Conservation (phyloP, 2,329 filamentous ascomycete genomes). For the Fusarium papillatum region DNA sequence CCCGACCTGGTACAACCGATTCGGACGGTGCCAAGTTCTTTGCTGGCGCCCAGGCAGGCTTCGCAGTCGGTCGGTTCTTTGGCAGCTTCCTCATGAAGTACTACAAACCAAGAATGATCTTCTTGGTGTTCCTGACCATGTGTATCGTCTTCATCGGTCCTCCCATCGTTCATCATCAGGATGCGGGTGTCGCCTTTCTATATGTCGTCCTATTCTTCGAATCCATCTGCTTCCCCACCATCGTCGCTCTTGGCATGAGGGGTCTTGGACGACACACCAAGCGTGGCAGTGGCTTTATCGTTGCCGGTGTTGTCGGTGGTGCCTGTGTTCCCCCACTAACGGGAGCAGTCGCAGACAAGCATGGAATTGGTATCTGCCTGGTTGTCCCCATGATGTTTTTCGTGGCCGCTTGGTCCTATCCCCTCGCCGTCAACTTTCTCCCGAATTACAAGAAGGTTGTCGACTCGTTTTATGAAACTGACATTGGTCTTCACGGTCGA, state of each 20-base stretch:
- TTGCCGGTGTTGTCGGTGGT: constrained; percentile 79
- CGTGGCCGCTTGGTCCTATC: constrained; percentile 67
- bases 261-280: constrained; percentile 84
- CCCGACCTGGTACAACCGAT: constrained; percentile 63
- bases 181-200: constrained; percentile 70
- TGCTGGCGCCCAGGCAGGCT: constrained; percentile 80
- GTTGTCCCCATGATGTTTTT: constrained; percentile 75
- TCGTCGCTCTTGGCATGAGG: constrained; percentile 82
- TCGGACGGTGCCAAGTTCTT: constrained; percentile 75
- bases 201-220: constrained; percentile 84
- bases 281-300: constrained; percentile 77
- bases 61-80: constrained; percentile 79
- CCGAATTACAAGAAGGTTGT: constrained; percentile 73
- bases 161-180: constrained; percentile 60
- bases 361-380: constrained; percentile 74
- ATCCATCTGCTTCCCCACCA: constrained; percentile 85
- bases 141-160: constrained; percentile 74
- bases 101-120: constrained; percentile 75
- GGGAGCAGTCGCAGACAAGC: constrained; percentile 75
- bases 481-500: constrained; percentile 55
- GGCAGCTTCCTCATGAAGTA: constrained; percentile 78
- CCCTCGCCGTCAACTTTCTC: constrained; percentile 75
- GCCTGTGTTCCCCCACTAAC: constrained; percentile 81
- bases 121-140: constrained; percentile 73
- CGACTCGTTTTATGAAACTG: constrained; percentile 66